These are phyloP conservation scores for Boletus edulis DNA, from an alignment of 768 basidiomycete genomes.

Conservation along the genomic window DNA sequence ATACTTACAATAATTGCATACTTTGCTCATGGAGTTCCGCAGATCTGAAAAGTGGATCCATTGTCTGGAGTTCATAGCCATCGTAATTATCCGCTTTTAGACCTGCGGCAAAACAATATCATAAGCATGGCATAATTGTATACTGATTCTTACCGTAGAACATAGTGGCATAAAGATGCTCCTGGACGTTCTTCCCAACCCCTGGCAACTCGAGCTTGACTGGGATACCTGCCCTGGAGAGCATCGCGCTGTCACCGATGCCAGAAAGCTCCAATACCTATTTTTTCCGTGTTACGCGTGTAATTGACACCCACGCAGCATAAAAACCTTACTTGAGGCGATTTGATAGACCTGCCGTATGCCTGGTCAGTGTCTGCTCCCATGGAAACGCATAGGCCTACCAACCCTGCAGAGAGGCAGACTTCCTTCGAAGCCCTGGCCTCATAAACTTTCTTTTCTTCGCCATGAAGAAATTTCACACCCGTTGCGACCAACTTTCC, in stretches of 20 bases:
- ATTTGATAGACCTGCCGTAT: not conserved
- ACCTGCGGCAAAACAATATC: not conserved
- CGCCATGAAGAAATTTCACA: not conserved
- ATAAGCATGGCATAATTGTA: not conserved
- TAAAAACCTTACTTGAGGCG: not conserved
- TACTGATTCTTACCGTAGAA: not conserved
- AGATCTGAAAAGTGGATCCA: not conserved
- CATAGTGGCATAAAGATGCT: not conserved
- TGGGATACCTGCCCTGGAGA: not conserved
- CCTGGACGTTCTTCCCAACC: slow-evolving; percentile 3
- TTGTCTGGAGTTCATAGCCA: not conserved
- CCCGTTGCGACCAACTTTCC: not conserved
- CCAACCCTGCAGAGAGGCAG: slow-evolving; percentile 1
- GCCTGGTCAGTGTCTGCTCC: not conserved
- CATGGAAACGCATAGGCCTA: not conserved
- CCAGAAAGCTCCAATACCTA: not conserved
- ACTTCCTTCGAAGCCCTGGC: not conserved
- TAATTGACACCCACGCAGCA: not conserved
- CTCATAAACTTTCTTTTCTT: not conserved
- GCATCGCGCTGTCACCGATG: not conserved
- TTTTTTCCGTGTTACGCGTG: not conserved
- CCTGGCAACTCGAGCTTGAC: slow-evolving; percentile 1
- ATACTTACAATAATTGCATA: not conserved
- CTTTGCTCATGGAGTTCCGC: not conserved
- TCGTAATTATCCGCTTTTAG: not conserved